A percentile compares a stretch with the other conserved stretches of the same genome.
phyloP scores from a whole-genome alignment of 2,329 filamentous ascomycete genomes.

The Alternaria ventricosa region DNA sequence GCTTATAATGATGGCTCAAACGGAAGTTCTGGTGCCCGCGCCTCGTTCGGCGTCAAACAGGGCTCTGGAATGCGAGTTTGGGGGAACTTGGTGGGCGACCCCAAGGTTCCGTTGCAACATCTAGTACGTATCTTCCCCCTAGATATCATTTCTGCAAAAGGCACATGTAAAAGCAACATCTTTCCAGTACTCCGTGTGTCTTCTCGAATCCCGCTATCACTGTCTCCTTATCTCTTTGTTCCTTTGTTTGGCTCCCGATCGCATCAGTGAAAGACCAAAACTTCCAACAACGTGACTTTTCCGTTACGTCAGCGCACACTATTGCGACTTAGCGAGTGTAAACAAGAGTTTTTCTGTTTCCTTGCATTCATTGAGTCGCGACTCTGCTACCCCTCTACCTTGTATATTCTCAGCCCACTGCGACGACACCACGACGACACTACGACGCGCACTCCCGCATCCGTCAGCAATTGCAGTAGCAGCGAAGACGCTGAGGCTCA shows the following conservation, averaged over 20 bases:
- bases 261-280: neutral
- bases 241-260: neutral
- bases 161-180: neutral
- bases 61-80: too few relatives aligned
- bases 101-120: neutral
- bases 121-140: neutral
- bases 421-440: neutral
- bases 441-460: neutral
- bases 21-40: neutral
- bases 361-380: neutral
- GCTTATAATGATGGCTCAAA: neutral
- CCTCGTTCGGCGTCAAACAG: neutral
- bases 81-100: neutral
- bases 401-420: neutral
- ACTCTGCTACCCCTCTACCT: neutral
- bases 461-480: fast-evolving
- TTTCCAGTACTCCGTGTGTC: neutral
- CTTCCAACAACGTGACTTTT: neutral
- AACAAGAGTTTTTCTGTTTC: neutral
- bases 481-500: neutral
- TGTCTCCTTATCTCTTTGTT: neutral
- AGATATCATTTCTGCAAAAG: neutral
- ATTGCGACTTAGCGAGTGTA: neutral
- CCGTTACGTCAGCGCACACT: neutral
- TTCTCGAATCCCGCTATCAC: neutral